A percentile compares a stretch with the other conserved stretches of the same genome.
Conservation (phyloP, 2,329 filamentous ascomycete species). For the Botrytis medusae region DNA sequence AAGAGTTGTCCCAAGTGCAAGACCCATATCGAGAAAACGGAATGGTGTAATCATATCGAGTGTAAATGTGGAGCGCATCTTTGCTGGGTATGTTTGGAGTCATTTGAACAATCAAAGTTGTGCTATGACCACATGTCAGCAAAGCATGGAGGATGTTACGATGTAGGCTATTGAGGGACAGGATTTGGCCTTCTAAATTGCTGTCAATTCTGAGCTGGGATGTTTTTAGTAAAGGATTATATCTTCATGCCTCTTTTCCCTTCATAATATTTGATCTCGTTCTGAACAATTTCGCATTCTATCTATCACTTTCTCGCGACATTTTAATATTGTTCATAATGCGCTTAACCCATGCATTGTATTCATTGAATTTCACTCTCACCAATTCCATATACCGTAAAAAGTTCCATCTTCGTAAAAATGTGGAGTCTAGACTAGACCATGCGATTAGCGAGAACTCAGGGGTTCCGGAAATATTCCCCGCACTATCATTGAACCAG, state of each 20-base stretch:
- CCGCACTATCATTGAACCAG: neutral
- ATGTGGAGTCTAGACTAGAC: neutral
- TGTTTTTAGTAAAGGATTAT: neutral
- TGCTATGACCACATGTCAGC: slow-evolving; percentile 36
- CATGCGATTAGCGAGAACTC: neutral
- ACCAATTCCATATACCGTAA: neutral
- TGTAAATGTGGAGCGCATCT: slow-evolving; percentile 48
- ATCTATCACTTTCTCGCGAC: neutral
- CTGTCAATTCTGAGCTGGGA: neutral
- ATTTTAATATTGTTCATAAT: neutral
- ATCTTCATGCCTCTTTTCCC: neutral
- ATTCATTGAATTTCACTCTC: neutral
- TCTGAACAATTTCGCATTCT: neutral
- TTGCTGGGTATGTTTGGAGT: slow-evolving; percentile 49
- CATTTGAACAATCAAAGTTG: slow-evolving; percentile 35
- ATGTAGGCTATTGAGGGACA: neutral
- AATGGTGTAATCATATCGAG: slow-evolving; percentile 50
- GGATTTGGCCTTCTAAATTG: neutral
- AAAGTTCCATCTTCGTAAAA: neutral
- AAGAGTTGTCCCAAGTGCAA: slow-evolving; percentile 44
- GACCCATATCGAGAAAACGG: slow-evolving; percentile 33
- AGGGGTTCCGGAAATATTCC: neutral
- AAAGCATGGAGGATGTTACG: slow-evolving; percentile 14
- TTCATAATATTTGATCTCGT: neutral
- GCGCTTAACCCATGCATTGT: fast-evolving